Percentiles rank a stretch among this genome's conserved stretches.
Conservation (phyloP, 148 eudicot genomes). For the Rhododendron kiyosumense region DNA sequence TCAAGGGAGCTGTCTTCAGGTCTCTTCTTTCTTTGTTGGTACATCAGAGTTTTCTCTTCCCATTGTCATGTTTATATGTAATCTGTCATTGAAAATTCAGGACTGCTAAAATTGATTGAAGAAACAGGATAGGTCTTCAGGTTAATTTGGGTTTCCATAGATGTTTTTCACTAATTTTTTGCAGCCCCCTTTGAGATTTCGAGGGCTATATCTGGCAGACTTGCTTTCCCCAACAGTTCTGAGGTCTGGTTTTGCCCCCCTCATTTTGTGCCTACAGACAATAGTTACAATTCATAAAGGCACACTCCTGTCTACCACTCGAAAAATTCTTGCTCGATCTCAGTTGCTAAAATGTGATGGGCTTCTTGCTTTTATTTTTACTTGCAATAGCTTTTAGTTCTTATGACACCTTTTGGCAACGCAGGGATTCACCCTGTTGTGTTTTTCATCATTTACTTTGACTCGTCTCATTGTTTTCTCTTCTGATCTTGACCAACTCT, state of each 20-base stretch:
- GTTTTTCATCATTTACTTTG: not conserved
- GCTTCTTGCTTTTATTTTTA: not conserved
- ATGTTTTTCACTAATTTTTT: not conserved
- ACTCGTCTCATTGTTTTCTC: not conserved
- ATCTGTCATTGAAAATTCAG: not conserved
- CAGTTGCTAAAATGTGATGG: not conserved
- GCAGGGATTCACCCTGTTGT: not conserved
- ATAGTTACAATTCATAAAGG: not conserved
- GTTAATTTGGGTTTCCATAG: not conserved
- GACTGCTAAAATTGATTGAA: not conserved
- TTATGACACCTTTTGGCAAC: not conserved
- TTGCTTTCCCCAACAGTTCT: not conserved
- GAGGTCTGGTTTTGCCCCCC: not conserved
- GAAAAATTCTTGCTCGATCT: not conserved
- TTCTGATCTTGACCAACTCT: not conserved
- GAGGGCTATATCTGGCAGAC: not conserved
- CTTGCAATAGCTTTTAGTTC: not conserved
- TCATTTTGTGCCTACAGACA: not conserved
- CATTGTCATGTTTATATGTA: not conserved
- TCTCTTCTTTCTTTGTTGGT: not conserved
- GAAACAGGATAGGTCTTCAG: not conserved
- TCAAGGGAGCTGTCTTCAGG: not conserved
- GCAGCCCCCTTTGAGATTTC: slow-evolving; percentile 8
- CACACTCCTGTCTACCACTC: not conserved
- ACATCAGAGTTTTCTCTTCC: not conserved